Evolutionary conservation across 2,329 filamentous ascomycete species (phyloP).

Genomic region (Paramyrothecium sp.): DNA sequence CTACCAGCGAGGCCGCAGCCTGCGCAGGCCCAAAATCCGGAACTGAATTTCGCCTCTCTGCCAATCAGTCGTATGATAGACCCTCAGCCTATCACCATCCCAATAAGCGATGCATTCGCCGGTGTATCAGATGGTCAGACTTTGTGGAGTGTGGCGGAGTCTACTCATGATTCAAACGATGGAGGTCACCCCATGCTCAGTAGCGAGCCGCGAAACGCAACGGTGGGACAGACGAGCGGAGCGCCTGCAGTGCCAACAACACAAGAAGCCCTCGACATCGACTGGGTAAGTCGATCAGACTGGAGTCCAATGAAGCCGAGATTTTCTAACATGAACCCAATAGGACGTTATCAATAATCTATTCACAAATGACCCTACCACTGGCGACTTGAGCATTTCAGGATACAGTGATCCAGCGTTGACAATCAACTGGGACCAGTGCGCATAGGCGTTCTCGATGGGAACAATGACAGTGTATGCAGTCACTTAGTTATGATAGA

Average conservation of each 20-base stretch:
- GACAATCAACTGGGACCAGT: constrained; percentile 26
- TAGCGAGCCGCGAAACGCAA: background rate
- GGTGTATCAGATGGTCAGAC: constrained; percentile 47
- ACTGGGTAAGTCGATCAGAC: constrained; percentile 55
- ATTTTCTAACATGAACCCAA: background rate
- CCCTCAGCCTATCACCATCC: constrained; percentile 11
- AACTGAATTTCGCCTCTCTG: no score
- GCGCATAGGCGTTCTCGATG: constrained; percentile 13
- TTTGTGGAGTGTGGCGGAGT: constrained; percentile 35
- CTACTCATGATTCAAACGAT: no score
- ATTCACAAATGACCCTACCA: constrained; percentile 36
- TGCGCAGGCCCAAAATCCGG: no score
- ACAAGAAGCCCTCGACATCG: constrained; percentile 43
- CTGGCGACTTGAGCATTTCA: constrained; percentile 34
- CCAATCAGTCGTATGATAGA: background rate
- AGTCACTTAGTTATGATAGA: no score
- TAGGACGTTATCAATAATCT: constrained; percentile 35
- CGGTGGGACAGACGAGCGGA: background rate
- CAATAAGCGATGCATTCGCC: constrained; percentile 36
- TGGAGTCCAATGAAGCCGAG: no score
- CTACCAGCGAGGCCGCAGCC: background rate
- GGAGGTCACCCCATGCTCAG: no score
- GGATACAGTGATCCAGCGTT: constrained; percentile 35
- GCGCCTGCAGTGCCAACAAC: background rate
- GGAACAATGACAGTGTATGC: constrained; percentile 6